Percentiles rank a stretch among this genome's conserved stretches.
phyloP scores from a whole-genome alignment of 2,329 filamentous ascomycete species.

The Colletotrichum viniferum region DNA sequence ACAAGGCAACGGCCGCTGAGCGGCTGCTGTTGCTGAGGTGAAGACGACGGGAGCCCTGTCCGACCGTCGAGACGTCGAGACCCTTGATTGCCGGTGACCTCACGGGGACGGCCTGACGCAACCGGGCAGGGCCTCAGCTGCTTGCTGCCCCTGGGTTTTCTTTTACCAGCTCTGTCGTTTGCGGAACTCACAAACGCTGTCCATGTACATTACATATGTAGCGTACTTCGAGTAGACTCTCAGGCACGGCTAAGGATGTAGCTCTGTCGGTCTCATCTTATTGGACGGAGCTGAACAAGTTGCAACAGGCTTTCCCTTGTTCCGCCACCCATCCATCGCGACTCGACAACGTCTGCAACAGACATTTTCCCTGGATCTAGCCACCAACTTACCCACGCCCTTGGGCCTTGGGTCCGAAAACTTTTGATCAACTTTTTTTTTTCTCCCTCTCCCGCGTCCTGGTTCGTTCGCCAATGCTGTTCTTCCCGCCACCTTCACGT shows the following conservation, averaged over 20 bases:
- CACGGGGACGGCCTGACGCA: neutral
- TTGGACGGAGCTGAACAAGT: neutral
- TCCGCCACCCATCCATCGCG: neutral
- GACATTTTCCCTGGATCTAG: slow-evolving; percentile 5
- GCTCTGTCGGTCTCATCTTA: neutral
- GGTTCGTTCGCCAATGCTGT: neutral
- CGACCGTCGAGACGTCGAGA: neutral
- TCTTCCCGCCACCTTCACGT: neutral
- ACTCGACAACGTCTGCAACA: neutral
- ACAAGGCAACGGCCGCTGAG: neutral
- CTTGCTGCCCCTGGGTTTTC: neutral
- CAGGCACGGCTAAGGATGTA: neutral
- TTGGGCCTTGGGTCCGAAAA: neutral
- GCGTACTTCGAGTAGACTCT: neutral
- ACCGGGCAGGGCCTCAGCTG: neutral
- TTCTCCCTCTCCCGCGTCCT: neutral
- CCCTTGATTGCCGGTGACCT: neutral
- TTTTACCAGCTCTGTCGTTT: neutral
- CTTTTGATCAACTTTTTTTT: neutral
- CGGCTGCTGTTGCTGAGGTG: neutral
- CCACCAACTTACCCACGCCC: neutral
- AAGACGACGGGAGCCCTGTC: neutral
- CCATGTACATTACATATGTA: neutral
- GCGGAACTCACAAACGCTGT: neutral
- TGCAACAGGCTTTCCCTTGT: neutral